These are phyloP conservation scores for Ganoderma boninense DNA, from an alignment of 1,284 basidiomycete species.

Conservation along the genomic window DNA sequence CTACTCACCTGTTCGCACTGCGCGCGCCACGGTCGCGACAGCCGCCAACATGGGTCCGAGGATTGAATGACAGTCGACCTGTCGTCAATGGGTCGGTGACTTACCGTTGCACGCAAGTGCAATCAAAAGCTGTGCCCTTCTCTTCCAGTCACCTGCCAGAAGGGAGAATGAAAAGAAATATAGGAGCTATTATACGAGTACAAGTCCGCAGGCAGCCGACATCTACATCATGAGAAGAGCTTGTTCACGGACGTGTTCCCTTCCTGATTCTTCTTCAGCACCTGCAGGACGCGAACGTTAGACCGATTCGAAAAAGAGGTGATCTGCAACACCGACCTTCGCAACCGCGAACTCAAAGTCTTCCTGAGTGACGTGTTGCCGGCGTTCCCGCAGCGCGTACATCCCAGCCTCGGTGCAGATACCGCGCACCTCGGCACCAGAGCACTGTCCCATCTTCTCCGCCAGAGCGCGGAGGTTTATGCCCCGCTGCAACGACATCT, in stretches of 20 bases:
- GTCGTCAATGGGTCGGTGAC: not conserved
- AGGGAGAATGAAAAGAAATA: not conserved
- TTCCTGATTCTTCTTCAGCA: conserved; percentile 93
- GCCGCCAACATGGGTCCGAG: not conserved
- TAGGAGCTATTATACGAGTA: conserved; percentile 21
- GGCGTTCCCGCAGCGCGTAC: conserved; percentile 95
- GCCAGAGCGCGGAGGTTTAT: conserved; percentile 95
- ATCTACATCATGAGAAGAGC: conserved; percentile 71
- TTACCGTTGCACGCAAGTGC: not conserved
- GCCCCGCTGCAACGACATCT: conserved; percentile 98
- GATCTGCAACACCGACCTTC: conserved; percentile 65
- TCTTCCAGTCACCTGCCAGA: not conserved
- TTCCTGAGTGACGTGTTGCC: conserved; percentile 97
- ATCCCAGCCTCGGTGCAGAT: conserved; percentile 99
- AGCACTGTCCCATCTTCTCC: conserved; percentile 99
- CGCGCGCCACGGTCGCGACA: not conserved
- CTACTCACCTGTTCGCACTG: conserved; percentile 4
- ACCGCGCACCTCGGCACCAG: conserved; percentile 96
- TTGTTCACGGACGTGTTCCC: conserved; percentile 92
- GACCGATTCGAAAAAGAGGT: conserved; percentile 7
- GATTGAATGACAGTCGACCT: not conserved
- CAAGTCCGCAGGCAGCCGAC: conserved; percentile 9
- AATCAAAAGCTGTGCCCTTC: not conserved
- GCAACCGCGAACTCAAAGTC: conserved; percentile 99
- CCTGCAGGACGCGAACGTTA: conserved; percentile 48